Base-by-base conservation (phyloP, 2,329 filamentous ascomycete species). In the Elsinoe australis region DNA sequence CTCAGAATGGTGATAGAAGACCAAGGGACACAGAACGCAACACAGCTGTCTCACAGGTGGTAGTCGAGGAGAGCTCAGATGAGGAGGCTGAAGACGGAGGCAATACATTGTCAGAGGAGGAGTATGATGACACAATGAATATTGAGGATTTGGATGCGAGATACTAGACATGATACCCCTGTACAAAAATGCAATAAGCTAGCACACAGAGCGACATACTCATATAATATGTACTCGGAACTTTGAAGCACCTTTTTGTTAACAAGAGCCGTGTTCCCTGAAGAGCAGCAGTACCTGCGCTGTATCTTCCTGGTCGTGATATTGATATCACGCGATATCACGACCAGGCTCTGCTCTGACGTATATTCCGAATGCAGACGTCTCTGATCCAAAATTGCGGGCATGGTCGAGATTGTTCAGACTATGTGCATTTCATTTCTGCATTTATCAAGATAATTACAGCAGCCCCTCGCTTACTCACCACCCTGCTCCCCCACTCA, bases 1-100 rank as follows among this genome's bases (percentile, higher is more conserved):
- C 18, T 2, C 14, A 52, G 55, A 52, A 55, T 7, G 55, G 34
- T 10, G 49, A 21, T 42, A 50, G 32, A 34, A 44, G 39, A 31
- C 36, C 49, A 31, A 18, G 31, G n/a, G 33, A 31, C 17, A 18
- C 19, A 7, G 32, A 35, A 17, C 17, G 42, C 12, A 7, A 39
- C 34, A 39, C 47, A 35, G 12, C 12, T 22, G 24, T 49, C 29
- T 33, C 39, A 41, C 19, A 47, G 42, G 36, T 44, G 7, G 47
- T 52, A 1, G 44, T 46, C 3, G 51, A 53, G 19, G 53, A 59
- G 41, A 54, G 56, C 34, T 50, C 47, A 31, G 59, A 62, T 41
- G 60, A 62, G 17, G 64, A 65, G 21, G 62, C 66, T 44, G 67
- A 68, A 24, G 62, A 63, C 9, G 58, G 55, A 12, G 63, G 66